Conservation (phyloP, 768 basidiomycete species). For the Leucosporidium scottii region DNA sequence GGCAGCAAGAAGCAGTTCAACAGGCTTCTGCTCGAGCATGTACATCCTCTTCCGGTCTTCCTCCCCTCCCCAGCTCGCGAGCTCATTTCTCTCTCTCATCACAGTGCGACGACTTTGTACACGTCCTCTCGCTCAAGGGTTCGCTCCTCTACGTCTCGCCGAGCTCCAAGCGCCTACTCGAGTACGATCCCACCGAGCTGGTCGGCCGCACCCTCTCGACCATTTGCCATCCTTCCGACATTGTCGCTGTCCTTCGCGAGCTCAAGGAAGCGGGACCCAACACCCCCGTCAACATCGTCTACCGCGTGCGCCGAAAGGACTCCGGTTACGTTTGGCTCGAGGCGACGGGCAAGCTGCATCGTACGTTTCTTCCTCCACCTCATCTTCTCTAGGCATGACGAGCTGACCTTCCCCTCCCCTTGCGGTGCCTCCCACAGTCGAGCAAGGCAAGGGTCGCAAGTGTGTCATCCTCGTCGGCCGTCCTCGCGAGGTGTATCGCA, state of each 20-base stretch:
- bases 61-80: not conserved
- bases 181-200: slow-evolving; percentile 78
- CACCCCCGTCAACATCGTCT: slow-evolving; percentile 67
- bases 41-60: slow-evolving; percentile 43
- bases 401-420: not conserved
- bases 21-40: slow-evolving; percentile 46
- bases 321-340: slow-evolving; percentile 80
- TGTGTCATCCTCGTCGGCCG: slow-evolving; percentile 86
- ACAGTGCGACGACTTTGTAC: slow-evolving; percentile 61
- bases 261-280: slow-evolving; percentile 52
- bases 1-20: slow-evolving; percentile 42
- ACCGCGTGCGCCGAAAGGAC: slow-evolving; percentile 65
- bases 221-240: slow-evolving; percentile 79
- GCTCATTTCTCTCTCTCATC: slow-evolving; percentile 6
- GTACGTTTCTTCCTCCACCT: slow-evolving; percentile 51
- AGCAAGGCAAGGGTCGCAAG: slow-evolving; percentile 89
- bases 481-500: slow-evolving; percentile 47
- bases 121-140: slow-evolving; percentile 87
- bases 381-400: slow-evolving; percentile 5
- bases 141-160: slow-evolving; percentile 87
- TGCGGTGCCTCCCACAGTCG: slow-evolving; percentile 38
- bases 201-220: slow-evolving; percentile 70
- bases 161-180: slow-evolving; percentile 65
- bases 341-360: slow-evolving; percentile 75
- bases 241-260: slow-evolving; percentile 84